phyloP scores from a whole-genome alignment of 2,329 filamentous ascomycete genomes.

The Alternaria ethzedia region DNA sequence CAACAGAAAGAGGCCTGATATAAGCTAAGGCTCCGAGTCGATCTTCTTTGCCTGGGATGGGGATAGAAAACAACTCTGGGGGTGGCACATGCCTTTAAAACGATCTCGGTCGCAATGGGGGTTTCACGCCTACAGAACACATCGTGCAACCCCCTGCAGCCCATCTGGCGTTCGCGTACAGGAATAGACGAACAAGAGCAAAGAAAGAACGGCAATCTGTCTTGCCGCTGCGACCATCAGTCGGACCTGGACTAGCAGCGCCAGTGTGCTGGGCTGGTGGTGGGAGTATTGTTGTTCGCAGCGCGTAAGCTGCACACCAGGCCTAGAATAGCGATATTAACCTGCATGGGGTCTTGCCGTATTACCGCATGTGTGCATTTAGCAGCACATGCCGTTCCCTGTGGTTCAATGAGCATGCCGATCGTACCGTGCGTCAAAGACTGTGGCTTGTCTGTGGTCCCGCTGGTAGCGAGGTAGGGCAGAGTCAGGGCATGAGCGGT shows the following conservation, averaged over 20 bases:
- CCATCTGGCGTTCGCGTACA: conserved; percentile 2
- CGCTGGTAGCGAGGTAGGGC: neutral
- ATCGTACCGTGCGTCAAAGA: conserved; percentile 8
- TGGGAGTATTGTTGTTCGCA: conserved; percentile 17
- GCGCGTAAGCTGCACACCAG: conserved; percentile 36
- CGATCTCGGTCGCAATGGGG: conserved; percentile 32
- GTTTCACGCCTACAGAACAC: conserved; percentile 35
- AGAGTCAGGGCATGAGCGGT: conserved; percentile 4
- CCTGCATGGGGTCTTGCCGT: conserved; percentile 1
- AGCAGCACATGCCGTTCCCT: conserved; percentile 8
- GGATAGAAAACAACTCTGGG: conserved; percentile 23
- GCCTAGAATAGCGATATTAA: conserved; percentile 27
- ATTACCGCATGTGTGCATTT: conserved; percentile 22
- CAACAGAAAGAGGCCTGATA: conserved; percentile 16
- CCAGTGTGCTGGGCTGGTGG: conserved; percentile 11
- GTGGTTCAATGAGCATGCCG: conserved; percentile 8
- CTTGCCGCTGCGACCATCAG: conserved; percentile 26
- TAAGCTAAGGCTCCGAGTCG: conserved; percentile 15
- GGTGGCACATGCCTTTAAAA: conserved; percentile 44
- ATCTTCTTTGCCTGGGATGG: conserved; percentile 20
- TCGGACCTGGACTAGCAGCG: conserved; percentile 9
- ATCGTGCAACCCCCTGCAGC: conserved; percentile 13
- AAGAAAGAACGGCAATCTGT: conserved; percentile 24
- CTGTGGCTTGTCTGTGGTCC: conserved; percentile 15
- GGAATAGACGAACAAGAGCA: conserved; percentile 14